Evolutionary conservation across 345 rosid genomes (phyloP), one percentile per base, ranked within the genome.

Genomic region (Moricandia moricandioides): DNA sequence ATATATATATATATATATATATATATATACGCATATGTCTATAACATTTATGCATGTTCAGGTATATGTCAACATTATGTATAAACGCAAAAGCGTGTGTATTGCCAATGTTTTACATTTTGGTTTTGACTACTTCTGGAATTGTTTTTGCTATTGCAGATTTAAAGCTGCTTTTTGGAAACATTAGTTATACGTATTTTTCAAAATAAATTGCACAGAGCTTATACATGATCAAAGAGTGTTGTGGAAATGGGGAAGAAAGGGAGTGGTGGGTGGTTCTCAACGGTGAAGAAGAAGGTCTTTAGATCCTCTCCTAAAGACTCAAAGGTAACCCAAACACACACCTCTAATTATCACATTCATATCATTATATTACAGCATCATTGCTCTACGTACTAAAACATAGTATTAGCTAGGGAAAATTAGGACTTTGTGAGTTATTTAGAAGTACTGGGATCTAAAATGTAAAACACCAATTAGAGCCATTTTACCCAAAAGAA

Each of bases 241-340:
- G 57, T 71, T 10, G 73, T 79, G 86, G 86, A 74, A 69, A 91
- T 90, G 97, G 97, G 96, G 74, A 92, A 92, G 91, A 92, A 92
- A 83, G 87, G 92, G 17, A 69, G 85, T 37, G 86, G 95, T 56
- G 78, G 78, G 31, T 95, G 99, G 99, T 88, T 92, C 83, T 89
- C 92, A 16, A 82, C 97, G 7, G 96, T 89, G 81, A 95, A 89
- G 93, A 78, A 66, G 57, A 94, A 83, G 83, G 97, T 87, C 37
- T 95, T 95, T 84, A 87, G 86, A 72, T 89, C 96, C 2, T 89
- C 96, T 64, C 78, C 96, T 8, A 87, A 86, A 14, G 85, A 64
- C 5, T 87, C 76, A 26, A 89, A 87, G 96, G 98, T 89, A 85
- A 66, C 37, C 47, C 8, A 7, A 61, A 18, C 47, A 8, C n/a